phyloP scores from a whole-genome alignment of 2,329 filamentous ascomycete genomes.

The Cyphellophora attinorum region DNA sequence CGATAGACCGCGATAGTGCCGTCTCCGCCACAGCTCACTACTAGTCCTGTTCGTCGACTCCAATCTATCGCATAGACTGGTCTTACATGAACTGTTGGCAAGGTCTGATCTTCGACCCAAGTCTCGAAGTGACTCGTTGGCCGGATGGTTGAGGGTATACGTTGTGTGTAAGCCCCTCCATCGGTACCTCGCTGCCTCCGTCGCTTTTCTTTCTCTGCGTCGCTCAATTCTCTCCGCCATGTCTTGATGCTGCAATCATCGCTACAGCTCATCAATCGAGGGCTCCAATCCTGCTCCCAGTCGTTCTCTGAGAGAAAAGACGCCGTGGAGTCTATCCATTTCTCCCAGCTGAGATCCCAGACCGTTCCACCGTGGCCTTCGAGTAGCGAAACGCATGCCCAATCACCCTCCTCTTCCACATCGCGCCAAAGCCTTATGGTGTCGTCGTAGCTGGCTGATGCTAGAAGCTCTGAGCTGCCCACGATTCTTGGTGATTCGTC shows the following conservation, averaged over 20 bases:
- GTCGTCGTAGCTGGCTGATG: slow-evolving; percentile 89
- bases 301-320: slow-evolving; percentile 11
- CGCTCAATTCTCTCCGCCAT: slow-evolving; percentile 59
- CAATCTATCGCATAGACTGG: slow-evolving; percentile 79
- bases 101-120: slow-evolving; percentile 67
- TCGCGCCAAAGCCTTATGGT: slow-evolving; percentile 72
- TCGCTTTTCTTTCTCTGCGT: slow-evolving; percentile 35
- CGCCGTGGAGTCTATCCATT: slow-evolving; percentile 10
- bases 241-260: slow-evolving; percentile 72
- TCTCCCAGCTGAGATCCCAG: slow-evolving; percentile 70
- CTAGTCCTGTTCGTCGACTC: slow-evolving; percentile 65
- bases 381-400: slow-evolving; percentile 77
- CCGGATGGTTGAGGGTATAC: slow-evolving; percentile 86
- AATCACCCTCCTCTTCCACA: slow-evolving; percentile 74
- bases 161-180: slow-evolving; percentile 5
- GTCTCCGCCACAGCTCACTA: slow-evolving; percentile 87
- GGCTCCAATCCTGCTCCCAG: slow-evolving; percentile 22
- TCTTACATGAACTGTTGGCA: slow-evolving; percentile 67
- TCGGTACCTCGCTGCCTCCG: slow-evolving; percentile 2
- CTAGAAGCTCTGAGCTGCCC: slow-evolving; percentile 55
- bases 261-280: slow-evolving; percentile 69
- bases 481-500: slow-evolving; percentile 11
- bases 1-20: slow-evolving; percentile 70
- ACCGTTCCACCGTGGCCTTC: slow-evolving; percentile 78
- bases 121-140: slow-evolving; percentile 62